Conservation (phyloP, 768 basidiomycete genomes). For the Tylopilus rubrobrunneus region DNA sequence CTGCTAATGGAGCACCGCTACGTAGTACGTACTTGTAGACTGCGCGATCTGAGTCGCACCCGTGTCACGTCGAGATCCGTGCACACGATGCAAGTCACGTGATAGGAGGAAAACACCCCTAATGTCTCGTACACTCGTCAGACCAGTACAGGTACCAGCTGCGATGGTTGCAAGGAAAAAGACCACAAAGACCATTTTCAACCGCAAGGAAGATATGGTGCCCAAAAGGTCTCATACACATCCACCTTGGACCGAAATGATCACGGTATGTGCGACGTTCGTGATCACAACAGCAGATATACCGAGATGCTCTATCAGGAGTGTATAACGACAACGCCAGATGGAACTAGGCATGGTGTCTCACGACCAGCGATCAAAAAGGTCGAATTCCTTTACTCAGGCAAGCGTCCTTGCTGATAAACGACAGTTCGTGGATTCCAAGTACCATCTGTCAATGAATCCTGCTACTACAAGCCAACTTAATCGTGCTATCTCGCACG, state of each 20-base stretch:
- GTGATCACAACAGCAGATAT: neutral
- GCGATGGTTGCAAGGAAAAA: conserved; percentile 3
- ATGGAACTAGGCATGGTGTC: conserved; percentile 67
- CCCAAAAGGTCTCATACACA: conserved; percentile 42
- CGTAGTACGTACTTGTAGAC: neutral
- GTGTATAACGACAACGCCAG: conserved; percentile 62
- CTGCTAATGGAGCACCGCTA: neutral
- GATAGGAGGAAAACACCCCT: neutral
- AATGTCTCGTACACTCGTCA: neutral
- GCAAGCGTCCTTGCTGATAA: neutral
- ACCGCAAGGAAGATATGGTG: neutral
- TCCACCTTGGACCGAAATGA: conserved; percentile 49
- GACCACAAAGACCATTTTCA: conserved; percentile 4
- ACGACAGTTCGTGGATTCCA: conserved; percentile 49
- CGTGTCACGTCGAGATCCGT: neutral
- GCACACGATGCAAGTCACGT: conserved; percentile 3
- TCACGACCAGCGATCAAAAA: conserved; percentile 81
- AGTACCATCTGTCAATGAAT: conserved; percentile 48
- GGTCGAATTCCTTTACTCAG: conserved; percentile 33
- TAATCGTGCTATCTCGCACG: conserved; percentile 51
- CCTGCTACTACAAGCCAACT: conserved; percentile 44
- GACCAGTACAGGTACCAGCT: neutral
- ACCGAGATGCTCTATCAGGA: conserved; percentile 45
- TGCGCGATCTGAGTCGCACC: neutral
- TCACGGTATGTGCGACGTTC: conserved; percentile 30